phyloP scores from a whole-genome alignment of 2,329 filamentous ascomycete species.

The Neurospora crassa region DNA sequence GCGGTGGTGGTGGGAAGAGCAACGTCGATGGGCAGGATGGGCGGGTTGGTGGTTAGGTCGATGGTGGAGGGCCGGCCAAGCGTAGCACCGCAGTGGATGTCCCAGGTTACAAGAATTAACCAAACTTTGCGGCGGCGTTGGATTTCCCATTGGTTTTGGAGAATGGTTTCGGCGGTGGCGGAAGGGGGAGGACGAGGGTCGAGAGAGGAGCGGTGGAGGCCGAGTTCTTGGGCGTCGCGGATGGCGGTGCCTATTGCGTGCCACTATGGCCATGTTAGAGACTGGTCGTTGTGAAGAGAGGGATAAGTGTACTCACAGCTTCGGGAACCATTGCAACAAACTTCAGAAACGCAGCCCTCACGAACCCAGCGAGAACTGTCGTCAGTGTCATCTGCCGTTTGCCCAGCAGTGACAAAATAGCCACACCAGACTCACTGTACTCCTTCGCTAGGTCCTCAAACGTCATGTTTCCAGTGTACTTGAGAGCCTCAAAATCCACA shows the following conservation, averaged over 20 bases:
- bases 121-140: slow-evolving; percentile 47
- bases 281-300: not conserved
- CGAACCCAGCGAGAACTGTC: slow-evolving; percentile 48
- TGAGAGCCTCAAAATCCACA: slow-evolving; percentile 41
- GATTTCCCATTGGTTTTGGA: slow-evolving; percentile 49
- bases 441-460: slow-evolving; percentile 52
- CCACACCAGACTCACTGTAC: slow-evolving; percentile 49
- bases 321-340: slow-evolving; percentile 50
- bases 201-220: slow-evolving; percentile 43
- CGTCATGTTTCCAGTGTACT: slow-evolving; percentile 49
- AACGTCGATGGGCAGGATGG: slow-evolving; percentile 42
- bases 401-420: slow-evolving; percentile 44
- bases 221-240: slow-evolving; percentile 53
- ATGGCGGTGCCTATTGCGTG: slow-evolving; percentile 47
- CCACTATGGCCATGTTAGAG: slow-evolving; percentile 31
- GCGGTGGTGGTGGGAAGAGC: slow-evolving; percentile 33
- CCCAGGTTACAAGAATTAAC: slow-evolving; percentile 45
- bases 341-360: slow-evolving; percentile 47
- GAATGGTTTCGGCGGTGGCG: slow-evolving; percentile 35
- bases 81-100: slow-evolving; percentile 42
- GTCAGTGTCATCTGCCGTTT: slow-evolving; percentile 47
- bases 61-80: slow-evolving; percentile 48
- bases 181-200: slow-evolving; percentile 36
- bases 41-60: slow-evolving; percentile 36
- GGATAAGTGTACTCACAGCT: slow-evolving; percentile 28